Conservation (phyloP, 257 asterid species). For the Capsicum pubescens region DNA sequence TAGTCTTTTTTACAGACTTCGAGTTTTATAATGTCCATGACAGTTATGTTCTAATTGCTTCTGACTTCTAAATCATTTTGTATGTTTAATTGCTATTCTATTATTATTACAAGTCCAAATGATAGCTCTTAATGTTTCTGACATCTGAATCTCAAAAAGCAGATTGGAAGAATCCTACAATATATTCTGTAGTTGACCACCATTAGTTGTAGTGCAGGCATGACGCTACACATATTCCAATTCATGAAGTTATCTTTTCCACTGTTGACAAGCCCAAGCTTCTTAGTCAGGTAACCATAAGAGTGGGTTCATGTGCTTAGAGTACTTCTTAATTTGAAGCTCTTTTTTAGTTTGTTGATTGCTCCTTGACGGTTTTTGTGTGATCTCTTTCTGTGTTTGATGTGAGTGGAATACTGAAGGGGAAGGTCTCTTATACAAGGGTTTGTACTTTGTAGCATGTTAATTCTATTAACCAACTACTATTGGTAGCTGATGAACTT, state of each 20-base stretch:
- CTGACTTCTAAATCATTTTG: neutral
- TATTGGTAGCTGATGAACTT: constrained; percentile 1
- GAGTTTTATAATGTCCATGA: neutral
- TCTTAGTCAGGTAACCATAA: constrained; percentile 76
- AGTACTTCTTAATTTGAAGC: constrained; percentile 26
- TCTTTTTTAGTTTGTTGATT: constrained; percentile 21
- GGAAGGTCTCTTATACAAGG: constrained; percentile 16
- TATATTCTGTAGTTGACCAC: constrained; percentile 29
- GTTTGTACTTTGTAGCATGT: constrained; percentile 19
- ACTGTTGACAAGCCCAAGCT: constrained; percentile 92
- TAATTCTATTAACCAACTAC: constrained; percentile 5
- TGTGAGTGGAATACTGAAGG: constrained; percentile 17
- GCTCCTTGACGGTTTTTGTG: neutral
- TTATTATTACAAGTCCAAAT: neutral
- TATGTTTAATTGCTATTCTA: neutral
- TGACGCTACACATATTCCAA: constrained; percentile 54
- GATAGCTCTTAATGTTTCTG: neutral
- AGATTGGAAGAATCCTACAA: constrained; percentile 6
- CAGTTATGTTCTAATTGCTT: neutral
- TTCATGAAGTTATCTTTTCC: constrained; percentile 87
- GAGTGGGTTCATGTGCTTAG: constrained; percentile 27
- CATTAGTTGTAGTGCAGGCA: constrained; percentile 56
- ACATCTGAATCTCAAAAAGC: neutral
- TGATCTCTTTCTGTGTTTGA: neutral
- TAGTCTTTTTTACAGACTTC: neutral